phyloP scores from a whole-genome alignment of 108 stramenopile genomes.

The Cyclotella sp. region DNA sequence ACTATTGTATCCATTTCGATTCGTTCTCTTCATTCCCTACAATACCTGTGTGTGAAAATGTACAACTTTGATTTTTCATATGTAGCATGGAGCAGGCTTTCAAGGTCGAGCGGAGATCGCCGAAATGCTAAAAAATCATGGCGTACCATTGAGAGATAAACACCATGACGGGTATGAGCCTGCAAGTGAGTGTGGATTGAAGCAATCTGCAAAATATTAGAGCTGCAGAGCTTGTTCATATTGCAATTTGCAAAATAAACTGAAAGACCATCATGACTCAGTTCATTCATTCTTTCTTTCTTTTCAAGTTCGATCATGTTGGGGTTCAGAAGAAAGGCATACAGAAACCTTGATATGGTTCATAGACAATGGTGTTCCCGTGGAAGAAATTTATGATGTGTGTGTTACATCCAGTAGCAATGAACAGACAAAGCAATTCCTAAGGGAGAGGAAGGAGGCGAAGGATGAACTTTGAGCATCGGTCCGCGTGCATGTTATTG shows the following conservation, averaged over 20 bases:
- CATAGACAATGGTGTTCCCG: conserved; percentile 46
- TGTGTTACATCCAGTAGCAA: conserved; percentile 40
- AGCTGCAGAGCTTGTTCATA: too few species aligned
- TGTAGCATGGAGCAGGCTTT: conserved; percentile 46
- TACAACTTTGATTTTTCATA: not conserved
- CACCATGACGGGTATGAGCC: conserved; percentile 45
- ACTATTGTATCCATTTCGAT: too few species aligned
- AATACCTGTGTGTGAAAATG: not conserved
- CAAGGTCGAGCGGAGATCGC: conserved; percentile 44
- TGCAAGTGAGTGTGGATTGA: conserved; percentile 20
- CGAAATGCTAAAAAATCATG: conserved; percentile 28
- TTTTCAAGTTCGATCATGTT: conserved; percentile 44
- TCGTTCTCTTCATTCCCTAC: not conserved
- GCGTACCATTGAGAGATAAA: conserved; percentile 37
- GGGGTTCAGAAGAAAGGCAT: conserved; percentile 50
- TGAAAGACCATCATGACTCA: too few species aligned
- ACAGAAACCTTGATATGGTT: conserved; percentile 44
- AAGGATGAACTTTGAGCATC: conserved; percentile 9
- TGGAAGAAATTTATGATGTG: conserved; percentile 44
- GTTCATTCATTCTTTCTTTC: not conserved
- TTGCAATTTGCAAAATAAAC: too few species aligned
- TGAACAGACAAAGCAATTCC: conserved; percentile 13
- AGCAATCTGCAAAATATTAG: not conserved
- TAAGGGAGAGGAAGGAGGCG: conserved; percentile 1
- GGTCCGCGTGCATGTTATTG: not conserved